phyloP scores from a whole-genome alignment of 257 asterid genomes.

The Euphrasia confusa region DNA sequence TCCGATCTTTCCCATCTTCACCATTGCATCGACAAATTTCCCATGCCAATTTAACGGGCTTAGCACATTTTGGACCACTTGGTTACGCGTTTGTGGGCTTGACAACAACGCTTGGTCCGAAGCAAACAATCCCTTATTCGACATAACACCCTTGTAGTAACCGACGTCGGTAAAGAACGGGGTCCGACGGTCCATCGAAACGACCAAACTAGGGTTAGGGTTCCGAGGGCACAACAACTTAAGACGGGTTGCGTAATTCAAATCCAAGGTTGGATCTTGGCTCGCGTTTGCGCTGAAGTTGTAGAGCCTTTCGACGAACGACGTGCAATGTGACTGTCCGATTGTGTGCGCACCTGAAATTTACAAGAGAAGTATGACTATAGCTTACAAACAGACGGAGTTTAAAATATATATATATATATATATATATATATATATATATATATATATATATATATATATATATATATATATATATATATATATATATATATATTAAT shows the following conservation, averaged over 20 bases:
- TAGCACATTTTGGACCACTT: conserved; percentile 36
- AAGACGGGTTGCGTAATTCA: conserved; percentile 39
- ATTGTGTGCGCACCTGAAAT: conserved; percentile 45
- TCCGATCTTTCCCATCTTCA: conserved; percentile 48
- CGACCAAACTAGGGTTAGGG: conserved; percentile 31
- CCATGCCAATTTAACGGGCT: conserved; percentile 30
- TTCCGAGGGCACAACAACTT: conserved; percentile 46
- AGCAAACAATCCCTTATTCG: conserved; percentile 36
- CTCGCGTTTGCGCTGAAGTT: conserved; percentile 40
- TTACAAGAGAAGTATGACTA: too few relatives aligned
- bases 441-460: too few relatives aligned
- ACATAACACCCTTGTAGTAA: conserved; percentile 35
- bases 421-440: too few relatives aligned
- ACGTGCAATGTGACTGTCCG: conserved; percentile 66
- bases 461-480: too few relatives aligned
- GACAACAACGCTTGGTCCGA: conserved; percentile 43
- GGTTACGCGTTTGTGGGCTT: conserved; percentile 23
- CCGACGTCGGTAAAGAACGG: conserved; percentile 29
- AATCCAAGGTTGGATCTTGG: conserved; percentile 63
- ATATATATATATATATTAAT: too few relatives aligned
- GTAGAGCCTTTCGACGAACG: conserved; percentile 52
- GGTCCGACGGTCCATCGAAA: conserved; percentile 50
- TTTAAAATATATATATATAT: too few relatives aligned
- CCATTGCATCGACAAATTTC: conserved; percentile 49
- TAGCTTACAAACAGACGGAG: too few relatives aligned